Evolutionary conservation across 176 grass and related monocot species (phyloP).

Genomic region (Ampelocalamus luodianensis): DNA sequence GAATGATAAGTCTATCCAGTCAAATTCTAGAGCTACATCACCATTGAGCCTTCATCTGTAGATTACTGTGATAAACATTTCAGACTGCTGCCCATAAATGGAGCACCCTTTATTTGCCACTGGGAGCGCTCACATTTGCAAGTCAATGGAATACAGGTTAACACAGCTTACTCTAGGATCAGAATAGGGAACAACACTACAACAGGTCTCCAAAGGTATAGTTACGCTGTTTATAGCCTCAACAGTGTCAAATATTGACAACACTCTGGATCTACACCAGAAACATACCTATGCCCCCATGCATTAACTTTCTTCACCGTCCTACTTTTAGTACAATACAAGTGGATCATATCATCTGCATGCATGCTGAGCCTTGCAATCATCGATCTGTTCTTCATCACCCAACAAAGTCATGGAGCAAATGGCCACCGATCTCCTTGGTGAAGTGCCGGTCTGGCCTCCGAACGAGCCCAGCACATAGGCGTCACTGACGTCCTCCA

Average conservation of each 20-base stretch:
- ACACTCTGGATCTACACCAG: constrained; percentile 52
- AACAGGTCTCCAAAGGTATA: constrained; percentile 44
- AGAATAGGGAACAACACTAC: constrained; percentile 42
- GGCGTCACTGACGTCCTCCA: constrained; percentile 82
- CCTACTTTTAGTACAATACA: constrained; percentile 56
- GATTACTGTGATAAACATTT: constrained; percentile 4
- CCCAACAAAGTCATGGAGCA: constrained; percentile 93
- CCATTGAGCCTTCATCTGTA: constrained; percentile 14
- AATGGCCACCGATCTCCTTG: constrained; percentile 75
- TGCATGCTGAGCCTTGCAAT: background rate
- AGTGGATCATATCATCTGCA: constrained; percentile 12
- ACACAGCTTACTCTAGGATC: constrained; percentile 45
- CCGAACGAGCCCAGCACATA: constrained; percentile 73
- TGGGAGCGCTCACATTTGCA: background rate
- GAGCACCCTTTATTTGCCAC: constrained; percentile 37
- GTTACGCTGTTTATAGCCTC: constrained; percentile 44
- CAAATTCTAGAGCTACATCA: constrained; percentile 39
- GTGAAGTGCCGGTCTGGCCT: constrained; percentile 71
- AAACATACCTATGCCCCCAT: constrained; percentile 28
- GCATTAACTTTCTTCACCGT: constrained; percentile 8
- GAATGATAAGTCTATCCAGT: constrained; percentile 25
- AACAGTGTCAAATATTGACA: constrained; percentile 53
- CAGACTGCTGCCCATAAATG: background rate
- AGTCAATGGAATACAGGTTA: constrained; percentile 51
- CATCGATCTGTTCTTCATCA: constrained; percentile 32